Conservation (phyloP, 306 rosid genomes). For the Bauhinia variegata region DNA sequence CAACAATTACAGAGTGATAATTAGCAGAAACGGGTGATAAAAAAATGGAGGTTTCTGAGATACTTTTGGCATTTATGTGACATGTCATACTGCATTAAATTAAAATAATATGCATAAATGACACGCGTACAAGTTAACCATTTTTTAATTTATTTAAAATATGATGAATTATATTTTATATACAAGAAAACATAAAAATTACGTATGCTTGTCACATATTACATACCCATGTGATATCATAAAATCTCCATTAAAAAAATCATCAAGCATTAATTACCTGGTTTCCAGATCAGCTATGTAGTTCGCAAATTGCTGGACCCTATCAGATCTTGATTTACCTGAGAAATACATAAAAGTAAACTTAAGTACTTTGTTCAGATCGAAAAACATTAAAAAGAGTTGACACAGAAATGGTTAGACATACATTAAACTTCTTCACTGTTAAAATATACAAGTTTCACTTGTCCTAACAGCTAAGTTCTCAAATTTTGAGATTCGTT, state of each 20-base stretch:
- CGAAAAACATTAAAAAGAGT: slow-evolving; percentile 13
- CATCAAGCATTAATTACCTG: slow-evolving; percentile 52
- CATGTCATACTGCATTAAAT: too few species aligned
- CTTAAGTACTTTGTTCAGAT: slow-evolving; percentile 31
- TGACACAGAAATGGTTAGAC: slow-evolving; percentile 31
- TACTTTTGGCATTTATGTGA: too few species aligned
- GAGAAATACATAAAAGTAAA: slow-evolving; percentile 34
- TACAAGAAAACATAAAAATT: too few species aligned
- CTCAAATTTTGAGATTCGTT: slow-evolving; percentile 9
- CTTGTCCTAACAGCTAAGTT: slow-evolving; percentile 22
- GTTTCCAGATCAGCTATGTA: slow-evolving; percentile 84
- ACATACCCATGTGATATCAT: too few species aligned
- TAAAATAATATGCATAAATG: too few species aligned
- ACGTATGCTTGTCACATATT: too few species aligned
- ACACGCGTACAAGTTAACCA: too few species aligned
- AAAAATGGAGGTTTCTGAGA: too few species aligned
- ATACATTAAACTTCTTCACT: not conserved
- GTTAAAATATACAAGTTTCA: slow-evolving; percentile 21
- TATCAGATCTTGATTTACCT: slow-evolving; percentile 63
- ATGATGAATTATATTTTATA: too few species aligned
- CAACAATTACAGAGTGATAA: slow-evolving; percentile 12
- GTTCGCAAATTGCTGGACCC: slow-evolving; percentile 78
- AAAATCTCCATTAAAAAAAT: too few species aligned
- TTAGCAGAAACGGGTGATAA: slow-evolving; percentile 22
- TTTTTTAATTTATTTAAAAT: too few species aligned